Evolutionary conservation across 345 rosid species (phyloP).

Genomic region (Zanthoxylum bungeanum): DNA sequence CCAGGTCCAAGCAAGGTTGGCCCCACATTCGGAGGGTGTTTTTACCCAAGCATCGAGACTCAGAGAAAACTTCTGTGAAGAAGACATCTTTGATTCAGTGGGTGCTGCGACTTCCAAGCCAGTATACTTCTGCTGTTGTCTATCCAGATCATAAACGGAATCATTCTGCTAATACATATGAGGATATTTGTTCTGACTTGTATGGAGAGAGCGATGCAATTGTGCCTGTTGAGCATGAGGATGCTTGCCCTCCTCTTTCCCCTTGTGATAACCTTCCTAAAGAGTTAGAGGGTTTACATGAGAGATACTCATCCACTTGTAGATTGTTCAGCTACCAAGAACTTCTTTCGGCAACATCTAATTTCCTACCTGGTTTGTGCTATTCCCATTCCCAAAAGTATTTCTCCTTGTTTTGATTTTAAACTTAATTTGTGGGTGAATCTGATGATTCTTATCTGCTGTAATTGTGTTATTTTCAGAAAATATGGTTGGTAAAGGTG

Average conservation of each 20-base stretch:
- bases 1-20: slow-evolving; percentile 54
- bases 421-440: slow-evolving; percentile 1
- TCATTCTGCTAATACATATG: slow-evolving; percentile 24
- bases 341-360: slow-evolving; percentile 62
- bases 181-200: slow-evolving; percentile 31
- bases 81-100: slow-evolving; percentile 42
- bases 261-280: slow-evolving; percentile 42
- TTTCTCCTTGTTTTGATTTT: slow-evolving; percentile 12
- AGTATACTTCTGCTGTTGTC: slow-evolving; percentile 50
- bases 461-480: slow-evolving; percentile 47
- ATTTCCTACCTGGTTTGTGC: slow-evolving; percentile 63
- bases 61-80: slow-evolving; percentile 44
- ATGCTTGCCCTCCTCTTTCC: slow-evolving; percentile 37
- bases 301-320: slow-evolving; percentile 71
- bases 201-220: slow-evolving; percentile 58
- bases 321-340: slow-evolving; percentile 80
- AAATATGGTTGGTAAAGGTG: slow-evolving; percentile 90
- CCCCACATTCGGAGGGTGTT: slow-evolving; percentile 45
- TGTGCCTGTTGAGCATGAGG: slow-evolving; percentile 40
- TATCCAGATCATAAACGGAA: slow-evolving; percentile 63
- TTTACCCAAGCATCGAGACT: slow-evolving; percentile 25
- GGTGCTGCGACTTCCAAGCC: slow-evolving; percentile 49
- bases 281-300: slow-evolving; percentile 66
- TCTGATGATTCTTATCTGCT: slow-evolving; percentile 4
- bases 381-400: slow-evolving; percentile 3